Base-by-base conservation (phyloP, 495 filamentous ascomycete genomes). In the Paragyromitra xinjiangensis region DNA sequence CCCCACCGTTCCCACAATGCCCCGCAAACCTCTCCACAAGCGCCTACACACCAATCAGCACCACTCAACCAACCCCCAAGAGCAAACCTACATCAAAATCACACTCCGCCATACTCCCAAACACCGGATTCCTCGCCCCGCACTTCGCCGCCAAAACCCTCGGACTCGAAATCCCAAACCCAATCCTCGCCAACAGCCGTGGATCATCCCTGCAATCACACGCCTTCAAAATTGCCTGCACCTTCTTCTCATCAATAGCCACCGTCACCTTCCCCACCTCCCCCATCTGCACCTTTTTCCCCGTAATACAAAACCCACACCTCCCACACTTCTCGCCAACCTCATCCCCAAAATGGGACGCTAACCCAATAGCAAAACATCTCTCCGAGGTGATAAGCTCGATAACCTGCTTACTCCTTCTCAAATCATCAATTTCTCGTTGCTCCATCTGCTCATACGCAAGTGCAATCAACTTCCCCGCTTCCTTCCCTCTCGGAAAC, bases 111-210 rank as follows among this genome's bases (percentile, higher is more conserved):
- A 90, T 83, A 3, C 86, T 87, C 8, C 84, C 85, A 81, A 89
- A 90, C 1, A 86, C 83, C 0, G 16, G 9, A 12, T 78, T 70
- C 42, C 11, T 64, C 34, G 80, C 85, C 14, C 85, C 83, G 26
- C 89, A 77, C 71, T 85, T 88, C 69, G 87, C 78, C 26, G 69
- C 55, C 3, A 80, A 82, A 0, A 87, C 81, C 26, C 88, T 79
- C 0, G 89, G 89, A 76, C 87, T 90, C 56, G 82, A 81, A 59
- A 91, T 88, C 0, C 89, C 89, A 80, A 89, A 90, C 1, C 87
- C 89, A 7, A 90, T 78, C 24, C 85, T 82, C 0, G 89, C 87
- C 11, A 91, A 77, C 62, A 89, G 85, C 37, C 88, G 76, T 7
- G 88, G 85, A 82, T 91, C 89, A 64, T 90, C 88, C 29, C 87